Evolutionary conservation across 306 rosid genomes (phyloP), one percentile per base, ranked within the genome.

Genomic region (Pyrus bretschneideri): DNA sequence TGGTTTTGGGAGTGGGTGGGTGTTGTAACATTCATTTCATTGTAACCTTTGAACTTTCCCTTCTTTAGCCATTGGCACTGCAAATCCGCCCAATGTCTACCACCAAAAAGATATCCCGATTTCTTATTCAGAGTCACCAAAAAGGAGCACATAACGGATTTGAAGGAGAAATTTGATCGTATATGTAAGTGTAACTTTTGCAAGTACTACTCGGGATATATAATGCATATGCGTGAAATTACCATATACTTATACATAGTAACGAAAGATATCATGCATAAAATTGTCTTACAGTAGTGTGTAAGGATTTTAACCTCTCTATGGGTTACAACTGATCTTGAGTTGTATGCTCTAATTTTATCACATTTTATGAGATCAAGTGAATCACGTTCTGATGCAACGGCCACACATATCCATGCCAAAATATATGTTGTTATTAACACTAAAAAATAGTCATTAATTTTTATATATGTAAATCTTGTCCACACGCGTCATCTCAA

Each of bases 111-210:
- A 62, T 29, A 62, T 62, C 67, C 67, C 6, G 67, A 62, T 62
- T 29, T 62, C 67, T 29, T 62, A 2, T 62, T 62, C 10, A 38
- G 40, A 62, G 40, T 62, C 5, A 29, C 67, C 2, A 29, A 29
- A 27, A 29, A 12, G 4, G 40, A 62, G 11, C 40, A 29, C 11
- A 29, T 1, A 11, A 62, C 40, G 4, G 40, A 25, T 11, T 17
- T 62, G 1, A 62, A 4, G 3, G 40, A 6, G 21, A 83, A 78
- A 64, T 46, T 87, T 12, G 76, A 76, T 3, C 85, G 86, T 49
- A 85, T 87, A 6, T 87, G 89, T 85, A 85, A 76, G 77, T 42
- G 10, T 40, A 11, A 3, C 7, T 57, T 4, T 14, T 60, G 23
- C 19, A 49, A 49, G 19, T 49, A 4, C 10, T 11, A 21, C 5